Base-by-base conservation (phyloP, 768 basidiomycete genomes). In the Rhizopogon roseolus region DNA sequence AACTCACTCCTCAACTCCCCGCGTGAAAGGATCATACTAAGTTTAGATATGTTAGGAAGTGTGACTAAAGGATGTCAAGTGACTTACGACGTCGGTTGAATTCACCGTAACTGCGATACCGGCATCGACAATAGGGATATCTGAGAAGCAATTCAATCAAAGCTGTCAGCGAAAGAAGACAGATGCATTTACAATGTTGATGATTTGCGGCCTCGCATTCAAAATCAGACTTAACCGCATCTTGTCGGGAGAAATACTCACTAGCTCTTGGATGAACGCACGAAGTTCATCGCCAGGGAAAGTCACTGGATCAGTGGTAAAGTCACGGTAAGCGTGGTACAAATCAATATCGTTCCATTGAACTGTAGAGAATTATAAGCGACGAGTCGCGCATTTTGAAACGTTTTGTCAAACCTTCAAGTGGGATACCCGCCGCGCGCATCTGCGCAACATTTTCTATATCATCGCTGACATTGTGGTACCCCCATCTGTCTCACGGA, bases 291-390 rank as follows among this genome's bases (percentile, higher is more conserved):
- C 74, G 9, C 64, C 69, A 6, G 86, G 81, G 72, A 81, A 89
- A 42, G 73, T 78, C 32, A 81, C 76, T 13, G 85, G 85, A 62
- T 88, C 86, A 6, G 77, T 67, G 5, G 86, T 89, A 57, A 88
- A 87, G 66, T 86, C 86, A 13, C 87, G 76, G 37, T 78, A 72
- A 27, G 84, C 79, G 60, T 86, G 81, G 58, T 86, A 88, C 48
- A 88, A 57, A 67, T 89, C 86, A 55, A 89, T 85, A 58, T 88
- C 86, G 61, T 85, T 88, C 87, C 87, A 89, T 76, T 86, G 86
- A 41, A 82, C 85, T 85, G 36, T 17, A 29, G 9, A 60, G 43
- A 7, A 13, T 45, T 13, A 45, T 8, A 8, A 41, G n/a, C 34
- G 11, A 34, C 1, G 34, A n/a, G 14, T 17, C 6, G 19, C 19